Evolutionary conservation across 1,284 basidiomycete species (phyloP).

Genomic region (Cutaneotrichosporon cavernicola): DNA sequence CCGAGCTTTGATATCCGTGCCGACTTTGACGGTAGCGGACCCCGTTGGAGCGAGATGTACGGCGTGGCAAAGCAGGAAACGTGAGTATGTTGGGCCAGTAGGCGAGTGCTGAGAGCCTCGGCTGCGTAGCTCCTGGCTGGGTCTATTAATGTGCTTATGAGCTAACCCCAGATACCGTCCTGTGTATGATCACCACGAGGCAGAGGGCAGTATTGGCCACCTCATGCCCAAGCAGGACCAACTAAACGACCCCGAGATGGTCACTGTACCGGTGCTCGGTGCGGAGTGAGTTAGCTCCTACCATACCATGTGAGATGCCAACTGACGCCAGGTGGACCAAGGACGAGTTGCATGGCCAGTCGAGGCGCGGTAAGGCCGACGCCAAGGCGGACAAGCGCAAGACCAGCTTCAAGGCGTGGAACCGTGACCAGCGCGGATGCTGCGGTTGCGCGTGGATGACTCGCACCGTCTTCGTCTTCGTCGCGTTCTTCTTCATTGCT

Average conservation of each 20-base stretch:
- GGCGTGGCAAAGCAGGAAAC: constrained; percentile 55
- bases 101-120: neutral
- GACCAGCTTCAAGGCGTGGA: constrained; percentile 66
- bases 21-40: constrained; percentile 86
- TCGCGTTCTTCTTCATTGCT: constrained; percentile 62
- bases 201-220: constrained; percentile 17
- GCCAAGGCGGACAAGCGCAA: constrained; percentile 60
- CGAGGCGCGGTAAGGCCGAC: constrained; percentile 65
- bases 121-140: neutral
- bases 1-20: constrained; percentile 78
- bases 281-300: constrained; percentile 58
- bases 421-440: constrained; percentile 67
- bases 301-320: no score
- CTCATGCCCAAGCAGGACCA: constrained; percentile 43
- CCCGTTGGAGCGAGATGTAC: constrained; percentile 63
- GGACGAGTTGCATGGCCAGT: constrained; percentile 70
- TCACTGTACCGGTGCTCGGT: constrained; percentile 78
- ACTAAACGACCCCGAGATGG: constrained; percentile 24
- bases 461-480: constrained; percentile 65
- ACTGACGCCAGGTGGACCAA: constrained; percentile 63
- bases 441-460: constrained; percentile 72
- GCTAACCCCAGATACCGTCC: constrained; percentile 33
- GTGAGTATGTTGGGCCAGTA: constrained; percentile 17
- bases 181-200: constrained; percentile 36
- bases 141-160: neutral